Evolutionary conservation across 2,329 filamentous ascomycete genomes (phyloP).

Genomic region (Fusarium incarnatum): DNA sequence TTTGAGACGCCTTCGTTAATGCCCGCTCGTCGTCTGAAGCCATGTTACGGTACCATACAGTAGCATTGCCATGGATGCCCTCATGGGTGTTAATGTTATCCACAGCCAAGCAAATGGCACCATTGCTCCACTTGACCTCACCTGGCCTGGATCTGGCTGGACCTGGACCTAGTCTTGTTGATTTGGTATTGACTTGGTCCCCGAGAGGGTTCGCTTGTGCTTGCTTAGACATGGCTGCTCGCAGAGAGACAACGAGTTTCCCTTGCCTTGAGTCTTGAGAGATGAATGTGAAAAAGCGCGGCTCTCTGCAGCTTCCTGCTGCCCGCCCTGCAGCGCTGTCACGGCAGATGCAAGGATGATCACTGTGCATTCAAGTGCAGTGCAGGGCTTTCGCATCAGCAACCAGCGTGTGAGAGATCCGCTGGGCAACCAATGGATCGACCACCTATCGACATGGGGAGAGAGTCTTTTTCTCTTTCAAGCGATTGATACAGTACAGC

Average conservation of each 20-base stretch:
- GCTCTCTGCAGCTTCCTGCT: slow-evolving; percentile 18
- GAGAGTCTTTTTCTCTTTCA: slow-evolving; percentile 17
- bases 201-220: slow-evolving; percentile 26
- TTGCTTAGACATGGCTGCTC: slow-evolving; percentile 12
- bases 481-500: slow-evolving; percentile 12
- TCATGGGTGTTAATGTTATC: slow-evolving; percentile 29
- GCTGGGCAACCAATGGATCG: slow-evolving; percentile 29
- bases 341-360: slow-evolving; percentile 18
- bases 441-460: slow-evolving; percentile 16
- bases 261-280: neutral
- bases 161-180: slow-evolving; percentile 39
- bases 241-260: slow-evolving; percentile 3
- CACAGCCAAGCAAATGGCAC: slow-evolving; percentile 45
- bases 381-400: slow-evolving; percentile 4
- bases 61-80: slow-evolving; percentile 23
- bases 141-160: slow-evolving; percentile 4
- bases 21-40: slow-evolving; percentile 19
- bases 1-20: slow-evolving; percentile 33
- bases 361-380: slow-evolving; percentile 9
- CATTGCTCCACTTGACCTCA: slow-evolving; percentile 46
- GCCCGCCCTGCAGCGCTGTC: slow-evolving; percentile 17
- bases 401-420: slow-evolving; percentile 18
- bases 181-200: slow-evolving; percentile 36
- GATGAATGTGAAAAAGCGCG: neutral
- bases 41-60: slow-evolving; percentile 5